phyloP scores from a whole-genome alignment of 192 early-diverging fungal genomes.

The Lobosporangium transversale region DNA sequence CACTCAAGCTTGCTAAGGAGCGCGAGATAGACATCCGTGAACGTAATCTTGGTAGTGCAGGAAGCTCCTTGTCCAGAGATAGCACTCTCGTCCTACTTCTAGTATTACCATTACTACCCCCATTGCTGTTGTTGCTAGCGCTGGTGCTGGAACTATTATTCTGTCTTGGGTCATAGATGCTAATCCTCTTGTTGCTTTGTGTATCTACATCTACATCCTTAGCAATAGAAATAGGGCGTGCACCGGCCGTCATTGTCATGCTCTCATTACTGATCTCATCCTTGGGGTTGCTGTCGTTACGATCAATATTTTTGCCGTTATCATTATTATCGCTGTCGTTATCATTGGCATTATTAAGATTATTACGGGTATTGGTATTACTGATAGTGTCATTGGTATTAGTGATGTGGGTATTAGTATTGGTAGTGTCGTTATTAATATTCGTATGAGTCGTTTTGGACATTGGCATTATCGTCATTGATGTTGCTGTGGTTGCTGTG shows the following conservation, averaged over 20 bases:
- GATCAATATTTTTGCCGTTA: neutral
- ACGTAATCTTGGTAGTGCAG: conserved; percentile 4
- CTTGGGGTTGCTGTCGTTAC: too few relatives aligned
- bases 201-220: too few relatives aligned
- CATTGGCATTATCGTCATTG: neutral
- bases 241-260: too few relatives aligned
- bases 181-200: too few relatives aligned
- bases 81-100: neutral
- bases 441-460: conserved; percentile 3
- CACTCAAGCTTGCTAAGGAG: neutral
- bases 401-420: neutral
- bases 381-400: neutral
- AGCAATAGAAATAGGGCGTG: too few relatives aligned
- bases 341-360: neutral
- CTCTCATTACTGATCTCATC: too few relatives aligned
- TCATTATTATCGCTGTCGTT: neutral
- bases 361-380: neutral
- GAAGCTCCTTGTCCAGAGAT: neutral
- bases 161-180: too few relatives aligned
- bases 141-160: neutral
- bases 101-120: neutral
- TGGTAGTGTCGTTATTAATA: neutral
- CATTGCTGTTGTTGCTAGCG: neutral
- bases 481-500: neutral
- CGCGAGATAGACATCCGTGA: neutral